A percentile compares a stretch with the other conserved stretches of the same genome.
Conservation (phyloP, 83 land plant species). For the Larix sibirica region DNA sequence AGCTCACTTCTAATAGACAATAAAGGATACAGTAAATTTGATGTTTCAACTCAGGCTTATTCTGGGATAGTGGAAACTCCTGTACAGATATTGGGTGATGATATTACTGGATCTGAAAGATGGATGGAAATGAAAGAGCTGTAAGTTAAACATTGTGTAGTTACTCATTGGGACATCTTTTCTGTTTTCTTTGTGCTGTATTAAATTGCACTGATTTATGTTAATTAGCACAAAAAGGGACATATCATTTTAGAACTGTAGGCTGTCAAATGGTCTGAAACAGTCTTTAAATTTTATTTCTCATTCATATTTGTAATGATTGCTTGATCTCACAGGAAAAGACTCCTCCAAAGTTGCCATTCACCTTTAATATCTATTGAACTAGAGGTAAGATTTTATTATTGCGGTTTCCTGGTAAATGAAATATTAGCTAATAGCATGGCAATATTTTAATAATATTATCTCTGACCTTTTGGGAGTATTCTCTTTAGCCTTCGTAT, state of each 20-base stretch:
- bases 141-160: not conserved
- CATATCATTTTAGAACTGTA: too few relatives aligned
- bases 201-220: not conserved
- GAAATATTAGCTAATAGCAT: not conserved
- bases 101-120: constrained; percentile 9
- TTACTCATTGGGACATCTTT: not conserved
- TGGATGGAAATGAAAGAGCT: constrained; percentile 36
- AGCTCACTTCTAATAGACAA: constrained; percentile 72
- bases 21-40: constrained; percentile 17
- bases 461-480: not conserved
- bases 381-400: constrained; percentile 43
- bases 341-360: constrained; percentile 49
- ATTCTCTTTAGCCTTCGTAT: not conserved
- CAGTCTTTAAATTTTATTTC: not conserved
- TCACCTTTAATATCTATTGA: constrained; percentile 65
- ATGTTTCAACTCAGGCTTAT: constrained; percentile 29
- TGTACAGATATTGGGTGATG: constrained; percentile 29
- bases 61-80: constrained; percentile 17
- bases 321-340: constrained; percentile 43
- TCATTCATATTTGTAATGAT: constrained; percentile 22
- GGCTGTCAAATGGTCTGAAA: too few relatives aligned
- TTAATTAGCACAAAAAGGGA: not conserved
- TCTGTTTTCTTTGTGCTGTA: not conserved
- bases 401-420: not conserved
- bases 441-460: not conserved